Conservation (phyloP, 1,284 basidiomycete species). For the Tilletia caries region DNA sequence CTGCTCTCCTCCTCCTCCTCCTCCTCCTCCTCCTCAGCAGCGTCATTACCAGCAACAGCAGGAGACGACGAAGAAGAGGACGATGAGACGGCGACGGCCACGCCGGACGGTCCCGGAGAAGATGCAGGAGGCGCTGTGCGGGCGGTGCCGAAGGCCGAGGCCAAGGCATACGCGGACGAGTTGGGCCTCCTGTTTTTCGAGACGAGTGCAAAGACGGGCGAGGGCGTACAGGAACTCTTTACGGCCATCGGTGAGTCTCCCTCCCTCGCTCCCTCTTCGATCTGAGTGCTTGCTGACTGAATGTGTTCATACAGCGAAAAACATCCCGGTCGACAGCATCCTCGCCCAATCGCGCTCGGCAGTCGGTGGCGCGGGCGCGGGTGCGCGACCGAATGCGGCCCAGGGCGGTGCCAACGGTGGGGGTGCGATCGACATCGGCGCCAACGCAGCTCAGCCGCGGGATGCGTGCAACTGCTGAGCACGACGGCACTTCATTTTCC, state of each 20-base stretch:
- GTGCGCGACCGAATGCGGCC: conserved; percentile 23
- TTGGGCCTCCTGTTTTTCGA: conserved; percentile 92
- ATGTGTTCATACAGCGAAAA: conserved; percentile 29
- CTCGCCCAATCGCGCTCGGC: conserved; percentile 24
- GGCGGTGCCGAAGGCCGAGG: conserved; percentile 67
- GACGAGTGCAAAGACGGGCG: conserved; percentile 95
- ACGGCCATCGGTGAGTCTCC: conserved; percentile 64
- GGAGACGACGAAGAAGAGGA: conserved; percentile 35
- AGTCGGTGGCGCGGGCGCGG: conserved; percentile 3
- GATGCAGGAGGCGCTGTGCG: conserved; percentile 27
- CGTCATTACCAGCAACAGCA: conserved; percentile 24
- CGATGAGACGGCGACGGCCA: conserved; percentile 58
- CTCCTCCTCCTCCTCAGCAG: conserved; percentile 61
- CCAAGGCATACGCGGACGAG: conserved; percentile 91
- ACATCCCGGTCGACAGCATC: conserved; percentile 45
- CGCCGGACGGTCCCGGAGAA: conserved; percentile 23
- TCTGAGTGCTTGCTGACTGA: background rate
- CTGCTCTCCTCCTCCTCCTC: conserved; percentile 74
- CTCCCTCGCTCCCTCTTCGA: conserved; percentile 13
- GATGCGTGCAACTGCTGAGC: conserved; percentile 46
- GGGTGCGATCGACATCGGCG: conserved; percentile 29
- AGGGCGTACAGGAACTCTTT: conserved; percentile 93
- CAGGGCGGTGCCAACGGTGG: conserved; percentile 27
- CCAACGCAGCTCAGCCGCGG: conserved; percentile 24
- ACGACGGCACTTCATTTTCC: too few species aligned